These are phyloP conservation scores for Apiospora saccharicola DNA, from an alignment of 2,329 filamentous ascomycete genomes.

Conservation along the genomic window DNA sequence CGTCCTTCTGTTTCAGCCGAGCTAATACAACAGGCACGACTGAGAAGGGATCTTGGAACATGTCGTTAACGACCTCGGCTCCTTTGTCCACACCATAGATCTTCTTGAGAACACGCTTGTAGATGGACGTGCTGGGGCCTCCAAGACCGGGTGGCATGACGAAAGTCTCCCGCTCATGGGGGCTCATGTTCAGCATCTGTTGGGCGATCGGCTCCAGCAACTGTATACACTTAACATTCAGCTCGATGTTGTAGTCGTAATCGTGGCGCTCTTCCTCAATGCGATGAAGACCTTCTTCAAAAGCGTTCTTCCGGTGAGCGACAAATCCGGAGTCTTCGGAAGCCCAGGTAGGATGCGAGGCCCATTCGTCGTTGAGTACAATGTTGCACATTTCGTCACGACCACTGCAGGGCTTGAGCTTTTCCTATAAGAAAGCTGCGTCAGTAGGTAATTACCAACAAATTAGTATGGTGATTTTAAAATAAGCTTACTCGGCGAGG, in stretches of 20 bases:
- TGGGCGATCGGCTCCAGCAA: constrained; percentile 93
- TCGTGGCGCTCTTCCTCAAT: constrained; percentile 99
- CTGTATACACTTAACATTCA: constrained; percentile 93
- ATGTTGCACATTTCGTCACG: constrained; percentile 93
- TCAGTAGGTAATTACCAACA: neutral
- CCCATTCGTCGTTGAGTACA: constrained; percentile 97
- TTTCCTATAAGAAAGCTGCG: constrained; percentile 60
- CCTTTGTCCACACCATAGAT: constrained; percentile 89
- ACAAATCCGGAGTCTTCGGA: constrained; percentile 98
- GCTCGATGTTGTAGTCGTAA: constrained; percentile 98
- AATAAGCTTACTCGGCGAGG: constrained; percentile 72
- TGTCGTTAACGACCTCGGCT: constrained; percentile 82
- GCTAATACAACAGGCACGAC: constrained; percentile 90
- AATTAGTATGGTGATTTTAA: neutral
- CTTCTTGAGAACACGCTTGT: constrained; percentile 97
- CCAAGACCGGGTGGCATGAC: constrained; percentile 84
- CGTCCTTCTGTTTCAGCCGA: constrained; percentile 92
- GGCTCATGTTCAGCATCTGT: constrained; percentile 81
- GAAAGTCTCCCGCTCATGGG: constrained; percentile 76
- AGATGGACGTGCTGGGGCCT: constrained; percentile 94
- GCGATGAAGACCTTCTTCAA: constrained; percentile 90
- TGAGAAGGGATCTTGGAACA: constrained; percentile 83
- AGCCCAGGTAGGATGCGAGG: constrained; percentile 97
- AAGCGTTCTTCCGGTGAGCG: constrained; percentile 94
- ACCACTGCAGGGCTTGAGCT: constrained; percentile 89